Conservation (phyloP, 2,329 filamentous ascomycete genomes). For the Alternaria rosae region DNA sequence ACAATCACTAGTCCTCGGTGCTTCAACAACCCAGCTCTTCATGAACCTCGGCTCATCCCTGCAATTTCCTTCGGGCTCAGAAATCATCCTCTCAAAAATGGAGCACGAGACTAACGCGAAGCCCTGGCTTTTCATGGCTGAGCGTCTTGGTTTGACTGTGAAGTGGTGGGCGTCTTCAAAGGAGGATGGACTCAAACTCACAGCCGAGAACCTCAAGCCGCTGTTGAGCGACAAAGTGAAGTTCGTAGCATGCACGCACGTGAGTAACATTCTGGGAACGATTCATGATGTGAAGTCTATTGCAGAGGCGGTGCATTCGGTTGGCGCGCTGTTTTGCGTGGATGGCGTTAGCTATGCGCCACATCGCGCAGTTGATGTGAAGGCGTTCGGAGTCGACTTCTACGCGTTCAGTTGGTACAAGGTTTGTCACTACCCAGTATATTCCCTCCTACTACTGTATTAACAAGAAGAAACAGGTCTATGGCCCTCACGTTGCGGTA, state of each 20-base stretch:
- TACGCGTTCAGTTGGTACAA: constrained; percentile 87
- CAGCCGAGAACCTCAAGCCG: constrained; percentile 62
- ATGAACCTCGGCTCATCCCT: constrained; percentile 65
- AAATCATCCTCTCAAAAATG: constrained; percentile 73
- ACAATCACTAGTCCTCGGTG: constrained; percentile 65
- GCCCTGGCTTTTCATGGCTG: constrained; percentile 74
- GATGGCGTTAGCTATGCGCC: constrained; percentile 81
- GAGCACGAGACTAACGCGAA: constrained; percentile 83
- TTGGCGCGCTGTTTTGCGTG: constrained; percentile 70
- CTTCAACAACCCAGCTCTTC: constrained; percentile 78
- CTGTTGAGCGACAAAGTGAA: constrained; percentile 71
- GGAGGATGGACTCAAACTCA: constrained; percentile 64
- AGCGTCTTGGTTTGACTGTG: constrained; percentile 65
- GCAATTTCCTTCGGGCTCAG: constrained; percentile 57
- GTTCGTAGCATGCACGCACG: constrained; percentile 76
- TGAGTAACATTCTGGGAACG: constrained; percentile 75
- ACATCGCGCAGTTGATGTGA: constrained; percentile 73
- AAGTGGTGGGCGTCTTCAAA: constrained; percentile 71
- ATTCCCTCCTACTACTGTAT: too few species aligned
- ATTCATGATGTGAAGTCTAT: constrained; percentile 70
- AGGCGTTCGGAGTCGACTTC: constrained; percentile 73
- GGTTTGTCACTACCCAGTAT: too few species aligned
- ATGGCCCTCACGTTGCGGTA: constrained; percentile 73
- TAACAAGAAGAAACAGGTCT: constrained; percentile 58
- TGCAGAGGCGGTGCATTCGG: constrained; percentile 59